Conservation (phyloP, 2,329 filamentous ascomycete species). For the Aspergillus phoenicis region DNA sequence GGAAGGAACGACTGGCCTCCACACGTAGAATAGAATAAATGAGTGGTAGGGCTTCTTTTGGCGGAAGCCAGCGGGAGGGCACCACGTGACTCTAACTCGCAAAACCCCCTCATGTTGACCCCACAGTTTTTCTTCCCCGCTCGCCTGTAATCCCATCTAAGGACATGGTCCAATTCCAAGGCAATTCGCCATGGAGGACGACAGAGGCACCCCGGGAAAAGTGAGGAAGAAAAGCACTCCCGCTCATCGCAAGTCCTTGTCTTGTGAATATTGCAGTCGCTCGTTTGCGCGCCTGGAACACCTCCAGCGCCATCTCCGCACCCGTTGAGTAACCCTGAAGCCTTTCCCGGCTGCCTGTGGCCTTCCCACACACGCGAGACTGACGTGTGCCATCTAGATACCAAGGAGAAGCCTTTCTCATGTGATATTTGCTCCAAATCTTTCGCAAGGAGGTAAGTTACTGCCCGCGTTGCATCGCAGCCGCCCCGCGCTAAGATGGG, state of each 20-base stretch:
- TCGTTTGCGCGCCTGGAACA: conserved; percentile 53
- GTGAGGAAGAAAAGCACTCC: conserved; percentile 45
- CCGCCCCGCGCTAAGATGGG: conserved; percentile 26
- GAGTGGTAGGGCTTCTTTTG: background rate
- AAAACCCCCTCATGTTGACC: conserved; percentile 31
- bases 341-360: conserved; percentile 15
- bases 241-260: conserved; percentile 49
- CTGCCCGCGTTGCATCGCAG: conserved; percentile 6
- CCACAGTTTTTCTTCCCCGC: conserved; percentile 45
- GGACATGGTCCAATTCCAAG: conserved; percentile 30
- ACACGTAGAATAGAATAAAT: too few relatives aligned
- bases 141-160: conserved; percentile 32
- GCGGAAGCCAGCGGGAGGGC: background rate
- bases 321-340: conserved; percentile 47
- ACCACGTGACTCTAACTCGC: conserved; percentile 22
- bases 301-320: conserved; percentile 55
- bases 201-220: conserved; percentile 38
- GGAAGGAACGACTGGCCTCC: background rate
- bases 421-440: conserved; percentile 54
- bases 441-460: conserved; percentile 49
- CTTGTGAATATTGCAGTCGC: conserved; percentile 52
- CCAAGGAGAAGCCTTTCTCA: conserved; percentile 54
- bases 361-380: conserved; percentile 9
- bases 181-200: conserved; percentile 43
- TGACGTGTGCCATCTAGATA: conserved; percentile 42